Evolutionary conservation across 1,139 yeast species (phyloP).

Genomic region (Suhomyces bokatorum): DNA sequence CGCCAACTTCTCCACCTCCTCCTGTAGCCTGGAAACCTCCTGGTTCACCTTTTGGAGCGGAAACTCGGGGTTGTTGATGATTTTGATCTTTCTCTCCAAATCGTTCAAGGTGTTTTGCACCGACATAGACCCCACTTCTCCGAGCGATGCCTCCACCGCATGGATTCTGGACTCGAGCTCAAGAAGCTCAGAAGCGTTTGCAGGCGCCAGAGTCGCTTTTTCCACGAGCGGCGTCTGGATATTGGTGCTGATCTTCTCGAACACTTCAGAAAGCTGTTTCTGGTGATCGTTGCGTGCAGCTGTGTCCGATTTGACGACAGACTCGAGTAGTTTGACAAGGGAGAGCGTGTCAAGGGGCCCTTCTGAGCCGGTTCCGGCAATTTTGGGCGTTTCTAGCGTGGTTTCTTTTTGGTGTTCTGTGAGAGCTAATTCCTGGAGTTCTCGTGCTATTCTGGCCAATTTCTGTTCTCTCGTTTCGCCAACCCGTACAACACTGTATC

Average conservation of each 20-base stretch:
- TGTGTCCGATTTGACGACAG: background rate
- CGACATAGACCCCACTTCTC: constrained; percentile 19
- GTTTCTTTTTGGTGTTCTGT: background rate
- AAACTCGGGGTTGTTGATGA: constrained; percentile 40
- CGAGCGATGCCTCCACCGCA: constrained; percentile 25
- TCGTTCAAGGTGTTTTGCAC: constrained; percentile 32
- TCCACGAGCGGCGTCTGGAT: constrained; percentile 8
- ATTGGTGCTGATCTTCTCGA: background rate
- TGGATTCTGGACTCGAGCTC: constrained; percentile 28
- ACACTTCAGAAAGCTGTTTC: background rate
- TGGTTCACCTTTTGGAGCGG: constrained; percentile 24
- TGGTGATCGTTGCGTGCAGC: background rate
- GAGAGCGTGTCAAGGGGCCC: constrained; percentile 1
- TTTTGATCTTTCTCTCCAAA: constrained; percentile 36
- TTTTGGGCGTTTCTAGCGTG: background rate
- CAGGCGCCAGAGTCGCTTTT: background rate
- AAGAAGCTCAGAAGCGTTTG: constrained; percentile 14
- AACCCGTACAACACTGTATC: constrained; percentile 26
- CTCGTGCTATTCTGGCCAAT: constrained; percentile 45
- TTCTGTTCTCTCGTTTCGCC: constrained; percentile 46
- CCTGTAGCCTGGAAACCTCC: constrained; percentile 20
- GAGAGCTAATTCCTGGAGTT: constrained; percentile 39
- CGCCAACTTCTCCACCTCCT: constrained; percentile 21
- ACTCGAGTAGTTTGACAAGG: background rate
- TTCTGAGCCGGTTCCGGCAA: background rate